Evolutionary conservation across 2,329 filamentous ascomycete species (phyloP).

Genomic region (Colletotrichum falcatum): DNA sequence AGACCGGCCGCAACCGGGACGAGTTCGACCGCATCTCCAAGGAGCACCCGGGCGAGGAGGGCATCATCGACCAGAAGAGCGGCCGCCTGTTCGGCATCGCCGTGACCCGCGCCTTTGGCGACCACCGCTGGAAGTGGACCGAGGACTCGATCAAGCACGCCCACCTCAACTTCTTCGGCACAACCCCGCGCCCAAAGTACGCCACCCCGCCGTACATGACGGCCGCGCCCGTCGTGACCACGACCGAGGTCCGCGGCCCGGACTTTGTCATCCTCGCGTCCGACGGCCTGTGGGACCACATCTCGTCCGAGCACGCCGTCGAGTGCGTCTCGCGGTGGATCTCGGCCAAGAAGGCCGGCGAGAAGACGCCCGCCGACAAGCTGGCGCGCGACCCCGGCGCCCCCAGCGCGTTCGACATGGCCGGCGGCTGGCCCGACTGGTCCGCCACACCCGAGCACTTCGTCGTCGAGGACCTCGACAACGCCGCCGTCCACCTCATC

Average conservation of each 20-base stretch:
- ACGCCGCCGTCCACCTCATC: slow-evolving; percentile 83
- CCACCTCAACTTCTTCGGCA: slow-evolving; percentile 58
- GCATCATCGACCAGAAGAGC: slow-evolving; percentile 59
- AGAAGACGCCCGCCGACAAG: slow-evolving; percentile 21
- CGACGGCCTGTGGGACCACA: slow-evolving; percentile 75
- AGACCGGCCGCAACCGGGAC: slow-evolving; percentile 71
- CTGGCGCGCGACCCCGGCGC: neutral
- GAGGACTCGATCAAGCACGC: slow-evolving; percentile 27
- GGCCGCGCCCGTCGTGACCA: slow-evolving; percentile 73
- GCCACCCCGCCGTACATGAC: slow-evolving; percentile 75
- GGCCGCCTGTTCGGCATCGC: slow-evolving; percentile 72
- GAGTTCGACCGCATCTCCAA: slow-evolving; percentile 67
- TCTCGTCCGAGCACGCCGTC: slow-evolving; percentile 69
- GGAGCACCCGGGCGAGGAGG: slow-evolving; percentile 73
- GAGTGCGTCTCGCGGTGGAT: slow-evolving; percentile 68
- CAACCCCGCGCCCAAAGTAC: slow-evolving; percentile 56
- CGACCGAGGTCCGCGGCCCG: slow-evolving; percentile 60
- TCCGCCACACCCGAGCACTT: slow-evolving; percentile 64
- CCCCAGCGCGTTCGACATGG: slow-evolving; percentile 35
- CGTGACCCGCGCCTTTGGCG: slow-evolving; percentile 76
- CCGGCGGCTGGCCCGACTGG: slow-evolving; percentile 43
- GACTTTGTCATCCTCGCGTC: slow-evolving; percentile 74
- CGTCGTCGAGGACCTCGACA: slow-evolving; percentile 75
- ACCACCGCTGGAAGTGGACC: slow-evolving; percentile 76
- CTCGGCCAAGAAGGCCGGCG: slow-evolving; percentile 35